Base-by-base conservation (phyloP, 306 rosid species). In the Vigna radiata region DNA sequence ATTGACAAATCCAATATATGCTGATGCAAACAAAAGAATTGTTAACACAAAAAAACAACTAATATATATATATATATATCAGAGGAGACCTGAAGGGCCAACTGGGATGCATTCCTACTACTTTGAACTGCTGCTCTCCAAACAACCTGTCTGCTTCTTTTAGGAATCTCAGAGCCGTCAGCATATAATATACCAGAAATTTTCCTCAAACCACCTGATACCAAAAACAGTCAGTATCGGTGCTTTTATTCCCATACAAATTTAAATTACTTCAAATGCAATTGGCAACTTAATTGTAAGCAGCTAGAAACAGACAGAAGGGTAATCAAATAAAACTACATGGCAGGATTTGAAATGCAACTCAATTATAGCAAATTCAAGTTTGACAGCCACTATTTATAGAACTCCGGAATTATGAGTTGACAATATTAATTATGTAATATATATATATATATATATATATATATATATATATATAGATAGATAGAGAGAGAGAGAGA, bases 41-140 rank as follows among this genome's bases (percentile, higher is more conserved):
- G 52, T 16, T 39, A 10, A 21, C 25, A 6, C 17, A 44, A 43
- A 66, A 41, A 21, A 43, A 43, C 0, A 7, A 33, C 43, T 0
- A 5, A 0, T 52, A 73, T 44, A 80, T 33, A 33, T 33, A 5
- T 6, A 5, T 33, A 33, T 4, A 33, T 33, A 33, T 33, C 2
- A 60, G 14, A 72, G 56, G 77, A 44, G 70, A 93, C 98, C 97
- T 91, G 97, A 85, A 91, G 89, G 0, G 97, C 96, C 67, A 91
- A 90, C 82, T 91, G 96, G 52, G 98, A 87, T 72, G 86, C 89
- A 50, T 87, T 91, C 82, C 83, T 85, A 83, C 97, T 86, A 88
- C 84, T 87, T 79, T 90, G 91, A 79, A 94, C 96, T 19, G 94
- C 90, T 79, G 94, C 96, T 82, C 97, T 91, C 98, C 98, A 94